A percentile compares a stretch with the other conserved stretches of the same genome.
phyloP scores from a whole-genome alignment of 495 filamentous ascomycete species.

The Venustampulla echinocandica region DNA sequence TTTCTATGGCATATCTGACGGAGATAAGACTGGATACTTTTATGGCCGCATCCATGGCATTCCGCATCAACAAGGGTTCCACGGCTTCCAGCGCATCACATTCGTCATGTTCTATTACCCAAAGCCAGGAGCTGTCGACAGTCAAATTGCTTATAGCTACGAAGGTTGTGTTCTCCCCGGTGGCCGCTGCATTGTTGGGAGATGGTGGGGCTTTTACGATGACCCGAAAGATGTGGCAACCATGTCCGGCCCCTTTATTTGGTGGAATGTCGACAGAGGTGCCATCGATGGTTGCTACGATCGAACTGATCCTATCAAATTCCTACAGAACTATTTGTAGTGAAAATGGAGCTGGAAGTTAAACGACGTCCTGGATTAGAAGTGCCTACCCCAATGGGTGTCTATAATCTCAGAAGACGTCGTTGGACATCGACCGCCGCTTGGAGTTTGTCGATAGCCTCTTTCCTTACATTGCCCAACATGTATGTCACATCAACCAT shows the following conservation, averaged over 20 bases:
- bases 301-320: no score
- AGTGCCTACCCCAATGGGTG: no score
- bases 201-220: constrained; percentile 32
- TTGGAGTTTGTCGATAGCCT: no score
- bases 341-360: no score
- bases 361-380: no score
- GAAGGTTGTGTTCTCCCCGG: constrained; percentile 46
- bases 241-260: constrained; percentile 43
- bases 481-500: no score
- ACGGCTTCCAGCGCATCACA: constrained; percentile 20
- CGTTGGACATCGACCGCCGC: no score
- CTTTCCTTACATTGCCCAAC: no score
- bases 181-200: constrained; percentile 34
- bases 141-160: constrained; percentile 25
- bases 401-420: no score
- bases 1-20: constrained; percentile 15
- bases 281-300: no score
- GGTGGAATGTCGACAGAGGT: constrained; percentile 38
- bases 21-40: constrained; percentile 10
- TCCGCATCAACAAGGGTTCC: constrained; percentile 14
- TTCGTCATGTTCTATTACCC: constrained; percentile 18
- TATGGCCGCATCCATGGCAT: constrained; percentile 22
- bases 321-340: no score
- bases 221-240: constrained; percentile 13
- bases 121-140: constrained; percentile 5